Percentiles rank a stretch among this genome's conserved stretches.
These are phyloP conservation scores for Yarrowia sp. DNA, from an alignment of 805 yeast species.

Conservation along the genomic window DNA sequence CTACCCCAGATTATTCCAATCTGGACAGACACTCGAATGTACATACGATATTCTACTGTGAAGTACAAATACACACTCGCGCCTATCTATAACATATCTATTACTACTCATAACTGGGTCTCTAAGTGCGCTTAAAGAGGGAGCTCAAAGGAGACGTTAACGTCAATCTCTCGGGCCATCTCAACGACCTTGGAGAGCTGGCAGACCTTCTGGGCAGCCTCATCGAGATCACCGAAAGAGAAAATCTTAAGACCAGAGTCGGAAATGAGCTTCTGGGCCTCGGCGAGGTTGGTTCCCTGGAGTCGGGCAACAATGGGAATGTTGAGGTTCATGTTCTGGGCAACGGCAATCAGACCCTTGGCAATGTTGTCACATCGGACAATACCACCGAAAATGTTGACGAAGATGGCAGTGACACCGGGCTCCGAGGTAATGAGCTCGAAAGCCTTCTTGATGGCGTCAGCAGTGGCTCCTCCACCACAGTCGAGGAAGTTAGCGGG, in stretches of 20 bases:
- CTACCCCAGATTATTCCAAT: no score
- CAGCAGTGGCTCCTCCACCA: slow-evolving; percentile 99
- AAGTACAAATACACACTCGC: no score
- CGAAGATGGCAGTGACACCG: slow-evolving; percentile 90
- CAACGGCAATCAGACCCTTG: slow-evolving; percentile 91
- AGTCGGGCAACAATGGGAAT: slow-evolving; percentile 97
- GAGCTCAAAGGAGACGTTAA: slow-evolving; percentile 49
- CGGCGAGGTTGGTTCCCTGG: slow-evolving; percentile 94
- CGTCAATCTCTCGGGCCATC: slow-evolving; percentile 49
- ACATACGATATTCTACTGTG: no score
- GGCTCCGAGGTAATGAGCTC: slow-evolving; percentile 85
- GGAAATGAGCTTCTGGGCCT: slow-evolving; percentile 80
- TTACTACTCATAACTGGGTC: slow-evolving; percentile 15
- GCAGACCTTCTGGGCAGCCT: slow-evolving; percentile 95
- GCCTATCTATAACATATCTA: slow-evolving; percentile 18
- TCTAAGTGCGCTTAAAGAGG: slow-evolving; percentile 38
- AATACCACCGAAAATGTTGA: slow-evolving; percentile 98
- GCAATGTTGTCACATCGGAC: slow-evolving; percentile 99
- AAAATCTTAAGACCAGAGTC: slow-evolving; percentile 90
- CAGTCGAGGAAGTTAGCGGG: slow-evolving; percentile 99
- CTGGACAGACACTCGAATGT: no score
- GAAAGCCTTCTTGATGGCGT: slow-evolving; percentile 96
- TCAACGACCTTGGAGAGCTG: slow-evolving; percentile 56
- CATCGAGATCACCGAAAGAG: slow-evolving; percentile 88
- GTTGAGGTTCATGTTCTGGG: slow-evolving; percentile 82